Conservation (phyloP, 805 yeast genomes). For the Yarrowia deformans region DNA sequence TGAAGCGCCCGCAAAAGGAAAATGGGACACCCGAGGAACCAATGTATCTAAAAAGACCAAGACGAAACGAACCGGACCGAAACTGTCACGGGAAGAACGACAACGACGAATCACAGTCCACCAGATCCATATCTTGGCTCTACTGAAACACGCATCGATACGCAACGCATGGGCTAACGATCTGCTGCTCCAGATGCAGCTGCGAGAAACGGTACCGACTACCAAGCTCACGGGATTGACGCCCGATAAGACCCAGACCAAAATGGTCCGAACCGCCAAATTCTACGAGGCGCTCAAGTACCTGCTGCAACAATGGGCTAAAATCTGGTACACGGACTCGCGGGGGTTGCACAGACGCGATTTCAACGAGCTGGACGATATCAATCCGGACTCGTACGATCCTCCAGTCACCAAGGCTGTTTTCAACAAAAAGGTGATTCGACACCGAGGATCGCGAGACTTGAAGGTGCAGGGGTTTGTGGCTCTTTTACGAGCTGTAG, state of each 20-base stretch:
- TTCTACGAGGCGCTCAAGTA: constrained; percentile 79
- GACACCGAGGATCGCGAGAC: constrained; percentile 75
- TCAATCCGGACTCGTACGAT: constrained; percentile 34
- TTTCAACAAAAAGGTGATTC: constrained; percentile 56
- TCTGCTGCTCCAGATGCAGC: constrained; percentile 51
- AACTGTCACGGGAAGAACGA: constrained; percentile 59
- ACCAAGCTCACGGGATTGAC: constrained; percentile 57
- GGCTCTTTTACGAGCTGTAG: constrained; percentile 71
- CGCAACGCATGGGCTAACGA: constrained; percentile 81
- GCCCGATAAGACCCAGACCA: constrained; percentile 56
- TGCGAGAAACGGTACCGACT: constrained; percentile 60
- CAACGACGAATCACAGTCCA: constrained; percentile 62
- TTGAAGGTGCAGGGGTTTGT: constrained; percentile 88
- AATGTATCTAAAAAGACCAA: constrained; percentile 16
- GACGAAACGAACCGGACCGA: background rate
- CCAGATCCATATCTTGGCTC: constrained; percentile 61
- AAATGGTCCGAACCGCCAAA: constrained; percentile 64
- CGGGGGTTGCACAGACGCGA: constrained; percentile 53
- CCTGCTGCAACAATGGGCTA: constrained; percentile 67
- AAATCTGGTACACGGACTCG: constrained; percentile 58
- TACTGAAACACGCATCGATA: constrained; percentile 70
- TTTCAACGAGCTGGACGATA: constrained; percentile 58
- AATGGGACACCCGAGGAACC: constrained; percentile 23
- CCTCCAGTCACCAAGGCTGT: constrained; percentile 43
- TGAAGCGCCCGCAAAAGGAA: background rate